Percentiles rank a stretch among this genome's conserved stretches.
These are phyloP conservation scores for Umbelopsis isabellina DNA, from an alignment of 192 early-diverging fungal genomes.

Conservation along the genomic window DNA sequence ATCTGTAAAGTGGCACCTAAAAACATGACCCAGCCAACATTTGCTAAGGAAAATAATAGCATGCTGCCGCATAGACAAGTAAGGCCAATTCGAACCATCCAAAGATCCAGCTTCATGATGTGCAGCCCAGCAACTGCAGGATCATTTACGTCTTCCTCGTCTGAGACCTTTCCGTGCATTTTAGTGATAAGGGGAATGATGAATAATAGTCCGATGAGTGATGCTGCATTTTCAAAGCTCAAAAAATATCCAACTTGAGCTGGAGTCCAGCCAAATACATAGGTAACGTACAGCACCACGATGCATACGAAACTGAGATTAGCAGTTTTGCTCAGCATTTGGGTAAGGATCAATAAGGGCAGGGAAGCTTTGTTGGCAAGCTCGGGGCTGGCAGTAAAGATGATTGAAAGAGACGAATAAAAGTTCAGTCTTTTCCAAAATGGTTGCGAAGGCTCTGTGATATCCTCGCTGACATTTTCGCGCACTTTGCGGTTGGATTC, in stretches of 20 bases:
- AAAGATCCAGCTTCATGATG: neutral
- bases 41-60: neutral
- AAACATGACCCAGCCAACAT: slow-evolving; percentile 8
- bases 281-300: neutral
- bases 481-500: neutral
- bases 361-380: neutral
- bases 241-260: slow-evolving; percentile 1
- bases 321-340: neutral
- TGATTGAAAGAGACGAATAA: neutral
- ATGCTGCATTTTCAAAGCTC: slow-evolving; percentile 1
- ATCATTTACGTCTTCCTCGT: neutral
- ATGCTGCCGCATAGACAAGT: neutral
- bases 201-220: neutral
- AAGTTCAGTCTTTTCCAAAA: neutral
- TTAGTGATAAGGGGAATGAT: neutral
- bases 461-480: neutral
- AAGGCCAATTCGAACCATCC: neutral
- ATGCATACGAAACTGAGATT: neutral
- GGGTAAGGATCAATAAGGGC: neutral
- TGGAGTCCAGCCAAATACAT: slow-evolving; percentile 8
- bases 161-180: neutral
- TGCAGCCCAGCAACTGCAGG: neutral
- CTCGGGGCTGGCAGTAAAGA: slow-evolving; percentile 3
- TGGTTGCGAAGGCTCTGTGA: neutral
- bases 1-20: neutral